Conservation (phyloP, 129 eudicot genomes). For the Chrysanthemum seticuspe region DNA sequence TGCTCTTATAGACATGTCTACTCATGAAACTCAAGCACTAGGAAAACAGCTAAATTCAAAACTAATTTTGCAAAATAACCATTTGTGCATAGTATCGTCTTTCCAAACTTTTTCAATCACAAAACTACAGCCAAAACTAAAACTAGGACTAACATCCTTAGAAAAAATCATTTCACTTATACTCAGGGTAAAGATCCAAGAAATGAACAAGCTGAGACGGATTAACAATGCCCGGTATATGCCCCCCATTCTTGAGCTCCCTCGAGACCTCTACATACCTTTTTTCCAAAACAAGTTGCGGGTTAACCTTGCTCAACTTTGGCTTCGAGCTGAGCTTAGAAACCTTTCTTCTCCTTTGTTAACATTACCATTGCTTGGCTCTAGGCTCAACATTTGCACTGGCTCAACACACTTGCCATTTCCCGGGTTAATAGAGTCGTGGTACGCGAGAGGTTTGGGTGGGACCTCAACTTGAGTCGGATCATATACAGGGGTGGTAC, state of each 20-base stretch:
- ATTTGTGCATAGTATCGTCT: too few species aligned
- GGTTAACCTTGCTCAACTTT: background rate
- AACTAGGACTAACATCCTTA: background rate
- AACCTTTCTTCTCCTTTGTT: background rate
- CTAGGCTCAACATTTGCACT: too few species aligned
- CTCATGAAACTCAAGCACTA: too few species aligned
- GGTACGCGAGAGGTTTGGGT: background rate
- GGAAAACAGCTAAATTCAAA: too few species aligned
- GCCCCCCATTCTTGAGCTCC: background rate
- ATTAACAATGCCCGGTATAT: constrained; percentile 5
- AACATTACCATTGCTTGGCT: background rate
- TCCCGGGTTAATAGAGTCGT: too few species aligned
- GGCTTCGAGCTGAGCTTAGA: background rate
- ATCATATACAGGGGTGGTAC: too few species aligned
- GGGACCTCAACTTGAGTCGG: background rate
- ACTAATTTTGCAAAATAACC: background rate
- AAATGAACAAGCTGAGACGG: background rate
- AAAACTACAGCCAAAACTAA: background rate
- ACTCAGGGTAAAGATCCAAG: background rate
- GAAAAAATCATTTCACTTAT: background rate
- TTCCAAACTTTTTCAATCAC: background rate
- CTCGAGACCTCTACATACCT: background rate
- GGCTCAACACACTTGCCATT: too few species aligned
- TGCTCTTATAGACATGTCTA: too few species aligned
- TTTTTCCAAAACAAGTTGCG: background rate